Conservation (phyloP, 2,329 filamentous ascomycete genomes). For the Cordyceps militaris region DNA sequence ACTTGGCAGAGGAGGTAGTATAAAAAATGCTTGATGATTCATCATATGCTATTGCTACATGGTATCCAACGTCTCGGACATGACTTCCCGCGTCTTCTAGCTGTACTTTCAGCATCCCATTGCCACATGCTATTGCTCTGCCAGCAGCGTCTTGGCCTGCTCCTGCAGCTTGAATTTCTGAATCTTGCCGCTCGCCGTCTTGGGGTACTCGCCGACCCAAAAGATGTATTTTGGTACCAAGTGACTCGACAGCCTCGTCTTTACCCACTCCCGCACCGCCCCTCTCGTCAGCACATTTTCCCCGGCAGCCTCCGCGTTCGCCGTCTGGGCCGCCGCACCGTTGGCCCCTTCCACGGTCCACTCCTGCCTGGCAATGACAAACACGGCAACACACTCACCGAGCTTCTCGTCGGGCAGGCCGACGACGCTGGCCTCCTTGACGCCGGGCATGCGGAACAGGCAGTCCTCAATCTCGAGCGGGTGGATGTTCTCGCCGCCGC, state of each 20-base stretch:
- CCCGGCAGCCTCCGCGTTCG: slow-evolving; percentile 12
- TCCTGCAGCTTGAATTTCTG: slow-evolving; percentile 86
- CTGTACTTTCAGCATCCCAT: no score
- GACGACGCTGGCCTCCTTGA: slow-evolving; percentile 74
- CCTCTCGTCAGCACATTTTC: slow-evolving; percentile 41
- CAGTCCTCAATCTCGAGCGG: slow-evolving; percentile 89
- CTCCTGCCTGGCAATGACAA: slow-evolving; percentile 52
- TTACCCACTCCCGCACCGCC: slow-evolving; percentile 65
- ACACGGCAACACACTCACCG: slow-evolving; percentile 82
- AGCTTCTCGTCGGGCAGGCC: slow-evolving; percentile 76
- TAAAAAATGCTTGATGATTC: neutral
- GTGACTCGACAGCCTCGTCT: slow-evolving; percentile 59
- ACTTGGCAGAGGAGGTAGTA: neutral
- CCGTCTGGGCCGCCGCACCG: slow-evolving; percentile 16
- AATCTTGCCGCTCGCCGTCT: slow-evolving; percentile 94
- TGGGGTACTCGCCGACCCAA: slow-evolving; percentile 77
- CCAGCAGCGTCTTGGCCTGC: slow-evolving; percentile 39
- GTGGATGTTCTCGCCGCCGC: slow-evolving; percentile 92
- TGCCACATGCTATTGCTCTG: no score
- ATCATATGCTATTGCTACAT: slow-evolving; percentile 5
- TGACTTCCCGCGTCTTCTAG: neutral
- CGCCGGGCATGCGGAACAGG: slow-evolving; percentile 61
- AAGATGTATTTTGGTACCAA: slow-evolving; percentile 89
- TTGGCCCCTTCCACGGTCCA: slow-evolving; percentile 23
- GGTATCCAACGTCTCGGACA: neutral